Evolutionary conservation across 345 rosid genomes (phyloP), one percentile per base, ranked within the genome.

Genomic region (Adansonia digitata): DNA sequence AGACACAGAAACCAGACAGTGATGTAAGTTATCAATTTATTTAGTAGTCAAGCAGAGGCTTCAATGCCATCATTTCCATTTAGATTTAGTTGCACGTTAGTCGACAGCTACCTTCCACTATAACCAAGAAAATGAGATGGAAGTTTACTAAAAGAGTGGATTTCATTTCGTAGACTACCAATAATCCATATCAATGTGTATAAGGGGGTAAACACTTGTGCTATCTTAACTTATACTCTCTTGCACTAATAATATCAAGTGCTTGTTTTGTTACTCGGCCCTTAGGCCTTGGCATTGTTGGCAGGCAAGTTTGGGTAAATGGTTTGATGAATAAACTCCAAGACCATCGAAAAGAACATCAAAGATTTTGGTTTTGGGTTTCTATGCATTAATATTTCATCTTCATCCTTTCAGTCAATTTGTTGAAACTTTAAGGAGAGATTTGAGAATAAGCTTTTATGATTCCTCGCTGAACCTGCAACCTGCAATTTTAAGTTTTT

Each of bases 111-210:
- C 18, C 18, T 57, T 26, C 84, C 67, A 82, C 78, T 37, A 84
- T 90, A 42, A 66, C 81, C 79, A 94, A 86, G 83, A 92, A 84
- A 85, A 92, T 91, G 88, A 94, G 89, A 85, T 59, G 87, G 39
- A 94, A 91, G 81, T 92, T 94, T 74, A 92, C 91, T 5, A 92
- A 91, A 83, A n/a, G 91, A 97, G 8, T 94, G 98, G 98, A 82
- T 88, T 77, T 79, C 94, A 39, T 92, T 94, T 89, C 94, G 92
- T 74, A 87, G 92, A 82, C 82, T 92, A 59, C 97, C 91, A 15
- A 94, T 92, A n/a, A n/a, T n/a, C 74, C 93, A 94, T 14, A 80
- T 91, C 77, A 94, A 86, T 77, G 82, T 94, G 20, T 94, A 92
- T 86, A 94, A 92, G 83, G 95, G 91, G 93, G 98, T 92, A 75